Evolutionary conservation across 148 eudicot species (phyloP).

Genomic region (Arctostaphylos glauca): DNA sequence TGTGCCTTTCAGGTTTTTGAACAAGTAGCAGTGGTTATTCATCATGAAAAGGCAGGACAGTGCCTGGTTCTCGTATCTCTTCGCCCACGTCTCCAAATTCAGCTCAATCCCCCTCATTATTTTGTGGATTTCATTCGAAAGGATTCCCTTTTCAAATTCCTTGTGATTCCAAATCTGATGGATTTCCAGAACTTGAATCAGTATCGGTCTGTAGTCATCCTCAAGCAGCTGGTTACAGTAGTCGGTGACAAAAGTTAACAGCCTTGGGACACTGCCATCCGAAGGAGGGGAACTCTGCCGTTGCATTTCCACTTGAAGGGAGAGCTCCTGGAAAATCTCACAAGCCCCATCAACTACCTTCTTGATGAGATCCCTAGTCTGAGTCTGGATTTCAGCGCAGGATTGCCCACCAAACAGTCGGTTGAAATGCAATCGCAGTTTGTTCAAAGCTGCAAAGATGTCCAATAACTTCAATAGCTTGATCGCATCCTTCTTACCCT

Average conservation of each 20-base stretch:
- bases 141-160: conserved; percentile 26
- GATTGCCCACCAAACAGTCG: conserved; percentile 54
- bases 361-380: conserved; percentile 67
- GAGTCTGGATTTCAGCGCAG: conserved; percentile 51
- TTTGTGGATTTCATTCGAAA: conserved; percentile 46
- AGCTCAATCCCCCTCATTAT: conserved; percentile 55
- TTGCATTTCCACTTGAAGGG: conserved; percentile 63
- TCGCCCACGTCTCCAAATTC: conserved; percentile 71
- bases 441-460: conserved; percentile 55
- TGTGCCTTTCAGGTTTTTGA: conserved; percentile 41
- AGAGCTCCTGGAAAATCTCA: conserved; percentile 72
- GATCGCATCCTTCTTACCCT: conserved; percentile 82
- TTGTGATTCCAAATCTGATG: conserved; percentile 51
- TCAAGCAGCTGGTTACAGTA: conserved; percentile 64
- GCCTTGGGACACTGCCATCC: conserved; percentile 67
- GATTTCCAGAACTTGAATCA: conserved; percentile 58
- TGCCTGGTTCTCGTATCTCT: conserved; percentile 41
- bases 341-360: conserved; percentile 56
- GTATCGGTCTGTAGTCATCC: conserved; percentile 43
- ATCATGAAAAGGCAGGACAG: conserved; percentile 69
- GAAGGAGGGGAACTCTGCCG: conserved; percentile 39
- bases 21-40: conserved; percentile 68
- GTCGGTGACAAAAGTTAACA: conserved; percentile 62
- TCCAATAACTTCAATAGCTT: conserved; percentile 77
- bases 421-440: conserved; percentile 63